Conservation (phyloP, 1,284 basidiomycete genomes). For the Pulveroboletus ridleyi region DNA sequence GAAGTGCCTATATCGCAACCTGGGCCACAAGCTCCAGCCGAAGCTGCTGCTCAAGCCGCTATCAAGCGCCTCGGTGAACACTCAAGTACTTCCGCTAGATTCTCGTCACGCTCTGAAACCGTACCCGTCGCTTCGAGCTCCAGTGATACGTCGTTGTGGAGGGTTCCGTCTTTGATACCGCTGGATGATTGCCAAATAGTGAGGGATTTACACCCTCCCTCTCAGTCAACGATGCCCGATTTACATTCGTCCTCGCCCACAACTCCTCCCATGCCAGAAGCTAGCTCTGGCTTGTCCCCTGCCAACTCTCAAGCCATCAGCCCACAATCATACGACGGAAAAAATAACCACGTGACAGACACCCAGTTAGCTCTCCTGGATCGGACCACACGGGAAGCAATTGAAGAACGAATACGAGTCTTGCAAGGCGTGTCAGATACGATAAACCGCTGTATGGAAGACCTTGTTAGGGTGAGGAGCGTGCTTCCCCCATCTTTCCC, state of each 20-base stretch:
- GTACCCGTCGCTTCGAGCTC: slow-evolving; percentile 15
- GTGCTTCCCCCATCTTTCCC: slow-evolving; percentile 53
- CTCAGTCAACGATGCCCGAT: slow-evolving; percentile 12
- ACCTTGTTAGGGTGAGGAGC: slow-evolving; percentile 78
- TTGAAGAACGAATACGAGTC: slow-evolving; percentile 82
- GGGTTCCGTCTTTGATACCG: slow-evolving; percentile 58
- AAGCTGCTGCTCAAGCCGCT: slow-evolving; percentile 53
- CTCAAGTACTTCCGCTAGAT: slow-evolving; percentile 10
- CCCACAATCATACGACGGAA: slow-evolving; percentile 20
- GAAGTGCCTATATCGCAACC: slow-evolving; percentile 21
- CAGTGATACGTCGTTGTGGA: slow-evolving; percentile 27
- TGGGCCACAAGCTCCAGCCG: slow-evolving; percentile 40
- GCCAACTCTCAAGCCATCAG: background rate
- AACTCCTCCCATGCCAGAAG: slow-evolving; percentile 4
- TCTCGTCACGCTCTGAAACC: slow-evolving; percentile 17
- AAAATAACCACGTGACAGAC: slow-evolving; percentile 53
- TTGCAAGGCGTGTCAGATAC: slow-evolving; percentile 77
- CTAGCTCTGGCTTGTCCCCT: slow-evolving; percentile 1
- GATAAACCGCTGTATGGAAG: slow-evolving; percentile 76
- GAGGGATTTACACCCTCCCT: slow-evolving; percentile 15
- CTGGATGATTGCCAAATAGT: slow-evolving; percentile 44
- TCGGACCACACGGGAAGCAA: slow-evolving; percentile 72
- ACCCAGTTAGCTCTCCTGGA: slow-evolving; percentile 69
- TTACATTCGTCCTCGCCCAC: slow-evolving; percentile 3
- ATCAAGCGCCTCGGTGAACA: slow-evolving; percentile 41